phyloP scores from a whole-genome alignment of 2,329 filamentous ascomycete species.

The Penicillium olsonii region DNA sequence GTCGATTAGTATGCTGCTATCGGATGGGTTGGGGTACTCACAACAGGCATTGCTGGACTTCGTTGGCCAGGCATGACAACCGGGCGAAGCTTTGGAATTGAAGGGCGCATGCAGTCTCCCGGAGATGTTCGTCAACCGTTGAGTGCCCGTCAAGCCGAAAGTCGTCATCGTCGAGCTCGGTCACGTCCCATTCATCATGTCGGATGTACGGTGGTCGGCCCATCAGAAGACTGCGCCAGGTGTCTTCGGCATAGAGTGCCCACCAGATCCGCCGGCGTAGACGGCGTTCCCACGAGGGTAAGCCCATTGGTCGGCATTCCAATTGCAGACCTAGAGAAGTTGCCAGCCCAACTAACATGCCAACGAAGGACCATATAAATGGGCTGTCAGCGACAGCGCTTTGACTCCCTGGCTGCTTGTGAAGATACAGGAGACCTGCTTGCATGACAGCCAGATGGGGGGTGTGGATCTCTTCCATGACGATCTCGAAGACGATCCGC shows the following conservation, averaged over 20 bases:
- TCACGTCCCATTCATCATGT: slow-evolving; percentile 32
- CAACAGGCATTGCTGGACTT: slow-evolving; percentile 26
- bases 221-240: slow-evolving; percentile 33
- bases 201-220: slow-evolving; percentile 34
- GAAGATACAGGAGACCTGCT: slow-evolving; percentile 28
- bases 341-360: slow-evolving; percentile 27
- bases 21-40: slow-evolving; percentile 12
- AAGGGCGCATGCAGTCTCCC: background rate
- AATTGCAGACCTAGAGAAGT: slow-evolving; percentile 32
- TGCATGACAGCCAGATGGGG: slow-evolving; percentile 27
- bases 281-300: slow-evolving; percentile 34
- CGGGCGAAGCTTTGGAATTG: slow-evolving; percentile 20
- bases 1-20: background rate
- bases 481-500: slow-evolving; percentile 21
- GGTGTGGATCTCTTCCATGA: slow-evolving; percentile 26
- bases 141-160: slow-evolving; percentile 20
- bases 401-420: slow-evolving; percentile 16
- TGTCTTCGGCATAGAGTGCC: slow-evolving; percentile 37
- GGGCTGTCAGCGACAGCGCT: slow-evolving; percentile 29
- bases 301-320: slow-evolving; percentile 31
- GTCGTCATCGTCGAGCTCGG: slow-evolving; percentile 23
- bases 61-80: slow-evolving; percentile 23
- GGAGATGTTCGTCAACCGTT: background rate
- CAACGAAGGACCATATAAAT: slow-evolving; percentile 33
- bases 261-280: slow-evolving; percentile 39